These are phyloP conservation scores for Pythium monospermum DNA, from an alignment of 352 stramenopile genomes.

Conservation along the genomic window DNA sequence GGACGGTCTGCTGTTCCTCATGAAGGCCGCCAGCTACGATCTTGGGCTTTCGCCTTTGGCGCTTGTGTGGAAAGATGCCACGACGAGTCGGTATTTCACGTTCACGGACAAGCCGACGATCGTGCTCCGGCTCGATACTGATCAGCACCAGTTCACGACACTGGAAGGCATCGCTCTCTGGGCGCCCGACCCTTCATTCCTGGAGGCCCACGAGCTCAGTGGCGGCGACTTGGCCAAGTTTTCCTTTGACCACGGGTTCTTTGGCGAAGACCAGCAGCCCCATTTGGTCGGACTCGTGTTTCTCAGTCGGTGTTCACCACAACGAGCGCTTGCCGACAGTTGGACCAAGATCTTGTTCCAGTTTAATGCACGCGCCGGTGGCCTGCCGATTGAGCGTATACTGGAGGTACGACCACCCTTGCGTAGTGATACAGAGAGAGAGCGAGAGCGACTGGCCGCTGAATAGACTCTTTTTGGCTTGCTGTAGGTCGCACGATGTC, in stretches of 20 bases:
- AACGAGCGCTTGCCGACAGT: slow-evolving; percentile 78
- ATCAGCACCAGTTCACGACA: slow-evolving; percentile 51
- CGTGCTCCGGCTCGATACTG: slow-evolving; percentile 52
- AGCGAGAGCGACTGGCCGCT: background rate
- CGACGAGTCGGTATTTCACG: slow-evolving; percentile 79
- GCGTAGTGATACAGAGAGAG: too few relatives aligned
- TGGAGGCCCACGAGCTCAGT: slow-evolving; percentile 61
- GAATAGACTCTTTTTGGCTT: background rate
- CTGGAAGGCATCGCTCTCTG: slow-evolving; percentile 68
- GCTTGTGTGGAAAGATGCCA: slow-evolving; percentile 87
- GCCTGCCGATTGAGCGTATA: slow-evolving; percentile 58
- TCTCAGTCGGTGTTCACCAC: slow-evolving; percentile 70
- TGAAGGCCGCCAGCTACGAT: slow-evolving; percentile 88
- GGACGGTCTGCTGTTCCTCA: slow-evolving; percentile 88
- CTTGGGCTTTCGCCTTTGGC: slow-evolving; percentile 81
- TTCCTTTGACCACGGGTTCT: slow-evolving; percentile 59
- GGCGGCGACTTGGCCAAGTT: slow-evolving; percentile 80
- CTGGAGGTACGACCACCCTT: slow-evolving; percentile 62
- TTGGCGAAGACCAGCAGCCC: slow-evolving; percentile 39
- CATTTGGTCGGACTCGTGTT: slow-evolving; percentile 54
- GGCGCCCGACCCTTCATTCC: slow-evolving; percentile 35
- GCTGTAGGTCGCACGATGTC: background rate
- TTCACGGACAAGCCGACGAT: slow-evolving; percentile 69
- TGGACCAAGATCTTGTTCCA: slow-evolving; percentile 89
- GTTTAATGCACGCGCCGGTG: slow-evolving; percentile 55